phyloP scores from a whole-genome alignment of 176 grass and related monocot species.

The Lolium multiflorum region DNA sequence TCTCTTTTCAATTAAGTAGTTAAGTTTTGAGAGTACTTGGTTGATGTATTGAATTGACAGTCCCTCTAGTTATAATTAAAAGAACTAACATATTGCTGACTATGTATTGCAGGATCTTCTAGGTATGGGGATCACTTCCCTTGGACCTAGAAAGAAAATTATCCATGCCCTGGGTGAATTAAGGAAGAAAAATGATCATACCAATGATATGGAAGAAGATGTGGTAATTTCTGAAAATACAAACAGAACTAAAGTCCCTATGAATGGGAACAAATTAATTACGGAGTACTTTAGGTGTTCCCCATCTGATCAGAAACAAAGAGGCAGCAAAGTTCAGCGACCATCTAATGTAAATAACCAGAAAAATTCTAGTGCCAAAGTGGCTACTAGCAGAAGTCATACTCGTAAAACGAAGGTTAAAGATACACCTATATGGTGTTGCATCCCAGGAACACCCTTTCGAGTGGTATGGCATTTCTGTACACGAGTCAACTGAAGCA shows the following conservation, averaged over 20 bases:
- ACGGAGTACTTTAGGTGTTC: conserved; percentile 80
- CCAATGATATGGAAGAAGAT: conserved; percentile 45
- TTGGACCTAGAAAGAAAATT: conserved; percentile 95
- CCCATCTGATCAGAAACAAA: conserved; percentile 52
- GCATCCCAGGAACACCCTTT: conserved; percentile 88
- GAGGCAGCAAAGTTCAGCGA: conserved; percentile 35
- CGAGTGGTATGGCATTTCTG: conserved; percentile 74
- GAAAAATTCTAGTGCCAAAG: conserved; percentile 53
- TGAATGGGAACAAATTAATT: conserved; percentile 87
- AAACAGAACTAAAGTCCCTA: conserved; percentile 52
- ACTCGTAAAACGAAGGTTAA: conserved; percentile 60
- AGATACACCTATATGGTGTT: conserved; percentile 86
- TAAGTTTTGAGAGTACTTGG: not conserved
- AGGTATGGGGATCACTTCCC: conserved; percentile 74
- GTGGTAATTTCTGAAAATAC: conserved; percentile 47
- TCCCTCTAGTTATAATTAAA: not conserved
- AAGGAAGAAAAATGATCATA: conserved; percentile 58
- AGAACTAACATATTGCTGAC: conserved; percentile 43
- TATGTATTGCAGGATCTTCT: conserved; percentile 77
- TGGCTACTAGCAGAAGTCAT: conserved; percentile 41
- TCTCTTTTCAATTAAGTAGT: not conserved
- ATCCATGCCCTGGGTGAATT: conserved; percentile 67
- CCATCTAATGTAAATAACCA: conserved; percentile 45
- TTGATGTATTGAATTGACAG: not conserved
- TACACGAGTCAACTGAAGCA: not conserved